phyloP scores from a whole-genome alignment of 1,284 basidiomycete genomes.

The Ceratobasidium sp. region DNA sequence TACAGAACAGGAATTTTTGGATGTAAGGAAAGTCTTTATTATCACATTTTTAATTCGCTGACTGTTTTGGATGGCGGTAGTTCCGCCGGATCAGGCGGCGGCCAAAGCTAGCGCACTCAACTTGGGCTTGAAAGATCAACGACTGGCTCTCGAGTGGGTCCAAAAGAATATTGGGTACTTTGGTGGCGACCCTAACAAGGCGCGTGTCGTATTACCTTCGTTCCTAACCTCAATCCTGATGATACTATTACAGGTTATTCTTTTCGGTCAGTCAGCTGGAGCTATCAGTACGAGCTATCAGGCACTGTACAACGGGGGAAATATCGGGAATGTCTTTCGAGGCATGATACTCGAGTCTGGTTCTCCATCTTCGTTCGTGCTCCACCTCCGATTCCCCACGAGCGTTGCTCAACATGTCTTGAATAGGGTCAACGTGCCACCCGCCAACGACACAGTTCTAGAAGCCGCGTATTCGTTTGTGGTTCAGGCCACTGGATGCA shows the following conservation, averaged over 20 bases:
- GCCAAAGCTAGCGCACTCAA: conserved; percentile 50
- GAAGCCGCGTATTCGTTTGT: conserved; percentile 32
- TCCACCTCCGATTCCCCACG: not conserved
- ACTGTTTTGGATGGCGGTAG: conserved; percentile 48
- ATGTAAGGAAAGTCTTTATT: conserved; percentile 31
- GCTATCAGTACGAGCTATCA: conserved; percentile 48
- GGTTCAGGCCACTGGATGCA: conserved; percentile 35
- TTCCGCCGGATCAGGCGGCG: conserved; percentile 50
- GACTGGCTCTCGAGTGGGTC: conserved; percentile 61
- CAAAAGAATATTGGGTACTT: conserved; percentile 59
- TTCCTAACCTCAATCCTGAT: not conserved
- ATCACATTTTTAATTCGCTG: not conserved
- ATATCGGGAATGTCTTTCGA: conserved; percentile 39
- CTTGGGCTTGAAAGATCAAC: conserved; percentile 58
- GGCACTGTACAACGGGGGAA: conserved; percentile 48
- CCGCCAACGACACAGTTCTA: conserved; percentile 15
- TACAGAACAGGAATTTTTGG: conserved; percentile 49
- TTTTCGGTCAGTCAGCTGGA: conserved; percentile 53
- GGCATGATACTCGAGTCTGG: conserved; percentile 47
- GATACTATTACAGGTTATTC: conserved; percentile 38
- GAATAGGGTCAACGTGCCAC: not conserved
- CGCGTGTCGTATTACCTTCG: not conserved
- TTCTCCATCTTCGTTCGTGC: conserved; percentile 33
- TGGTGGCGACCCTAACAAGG: conserved; percentile 59
- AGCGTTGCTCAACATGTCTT: too few relatives aligned